Evolutionary conservation across 164 flowering plant species (phyloP), one percentile per base, ranked within the genome.

Genomic region (Piper betle): DNA sequence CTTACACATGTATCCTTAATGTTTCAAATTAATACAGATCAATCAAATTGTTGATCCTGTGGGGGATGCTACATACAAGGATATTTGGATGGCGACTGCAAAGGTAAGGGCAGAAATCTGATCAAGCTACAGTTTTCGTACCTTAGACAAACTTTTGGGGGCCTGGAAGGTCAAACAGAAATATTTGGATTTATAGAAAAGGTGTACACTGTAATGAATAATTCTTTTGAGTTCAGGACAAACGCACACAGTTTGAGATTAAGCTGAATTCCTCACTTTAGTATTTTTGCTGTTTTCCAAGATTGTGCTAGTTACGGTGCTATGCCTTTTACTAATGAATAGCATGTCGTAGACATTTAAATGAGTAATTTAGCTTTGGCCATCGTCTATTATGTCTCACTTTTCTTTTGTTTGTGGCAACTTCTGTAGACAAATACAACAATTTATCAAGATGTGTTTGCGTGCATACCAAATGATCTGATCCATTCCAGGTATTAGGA

Each of bases 31-130:
- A 63, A 62, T 72, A 53, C 81, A 87, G 97, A 67, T 76, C 42
- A 65, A 62, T 66, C 77, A 68, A 68, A 82, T 94, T 62, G 72
- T 62, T 62, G 99, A 94, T 58, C 99, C 97, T 16, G 81, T 94
- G 55, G 69, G 68, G 68, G 91, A 86, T 69, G 71, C 83, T 19
- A 90, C 97, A n/a, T 93, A 85, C 78, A 88, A 80, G 78, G 86
- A 84, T 68, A 69, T 85, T 53, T 93, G 99, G 99, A 72, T 85
- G 86, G 85, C 86, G 66, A 83, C 96, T 57, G 99, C 99, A 69
- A 82, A 82, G 99, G 99, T 94, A 59, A n/a, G 40, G 37, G 17
- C 16, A 5, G 33, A 55, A 41, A 41, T 41, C 43, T 9, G 9
- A 4, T 9, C 4, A 41, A 41, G n/a, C n/a, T n/a, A 41, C 4